A percentile compares a stretch with the other conserved stretches of the same genome.
phyloP scores from a whole-genome alignment of 495 filamentous ascomycete species.

The Podospora fimiseda region DNA sequence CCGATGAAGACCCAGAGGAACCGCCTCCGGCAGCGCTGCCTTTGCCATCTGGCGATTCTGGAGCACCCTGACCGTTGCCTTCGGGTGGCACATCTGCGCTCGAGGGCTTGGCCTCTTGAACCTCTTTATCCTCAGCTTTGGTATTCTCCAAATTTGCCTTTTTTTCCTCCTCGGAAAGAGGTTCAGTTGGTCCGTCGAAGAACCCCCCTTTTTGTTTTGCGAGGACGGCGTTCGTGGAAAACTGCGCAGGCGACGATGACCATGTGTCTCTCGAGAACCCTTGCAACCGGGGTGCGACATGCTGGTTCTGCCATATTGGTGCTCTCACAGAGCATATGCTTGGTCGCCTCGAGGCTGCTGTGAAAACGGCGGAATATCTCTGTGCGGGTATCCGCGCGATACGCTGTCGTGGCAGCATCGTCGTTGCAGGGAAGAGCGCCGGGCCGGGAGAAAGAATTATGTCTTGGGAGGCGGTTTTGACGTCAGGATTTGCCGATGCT shows the following conservation, averaged over 20 bases:
- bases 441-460: neutral
- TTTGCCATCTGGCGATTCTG: constrained; percentile 39
- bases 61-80: constrained; percentile 20
- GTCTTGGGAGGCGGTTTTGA: constrained; percentile 13
- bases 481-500: constrained; percentile 16
- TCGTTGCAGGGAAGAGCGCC: constrained; percentile 6
- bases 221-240: constrained; percentile 33
- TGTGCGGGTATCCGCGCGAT: constrained; percentile 21
- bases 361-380: constrained; percentile 11
- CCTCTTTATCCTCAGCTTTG: constrained; percentile 37
- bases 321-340: constrained; percentile 12
- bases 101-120: constrained; percentile 32
- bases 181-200: constrained; percentile 37
- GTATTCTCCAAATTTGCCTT: constrained; percentile 38
- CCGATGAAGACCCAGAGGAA: constrained; percentile 37
- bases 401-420: constrained; percentile 31
- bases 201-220: constrained; percentile 41
- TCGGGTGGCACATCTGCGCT: constrained; percentile 30
- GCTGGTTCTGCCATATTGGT: constrained; percentile 10
- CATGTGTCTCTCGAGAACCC: constrained; percentile 14
- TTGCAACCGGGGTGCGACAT: constrained; percentile 10
- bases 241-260: constrained; percentile 21
- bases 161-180: constrained; percentile 42
- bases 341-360: constrained; percentile 12
- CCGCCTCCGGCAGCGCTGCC: constrained; percentile 33